Evolutionary conservation across 306 rosid species (phyloP), one percentile per base, ranked within the genome.

Genomic region (Arachis hypogaea): DNA sequence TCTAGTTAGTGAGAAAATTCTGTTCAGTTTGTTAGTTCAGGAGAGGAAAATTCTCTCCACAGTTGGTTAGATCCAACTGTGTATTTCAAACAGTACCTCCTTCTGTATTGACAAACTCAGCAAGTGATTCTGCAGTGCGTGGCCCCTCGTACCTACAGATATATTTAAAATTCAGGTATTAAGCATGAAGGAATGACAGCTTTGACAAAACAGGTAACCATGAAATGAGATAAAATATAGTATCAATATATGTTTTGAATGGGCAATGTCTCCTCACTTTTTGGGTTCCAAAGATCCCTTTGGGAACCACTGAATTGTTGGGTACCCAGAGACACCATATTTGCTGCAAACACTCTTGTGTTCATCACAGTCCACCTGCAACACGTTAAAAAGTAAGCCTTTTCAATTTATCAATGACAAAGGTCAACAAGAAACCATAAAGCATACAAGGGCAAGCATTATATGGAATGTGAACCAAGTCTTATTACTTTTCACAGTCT

Each of bases 261-360:
- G 59, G 68, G 41, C 28, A 71, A 69, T 14, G 43, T 30, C 46
- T 63, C 49, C 96, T 92, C 80, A 94, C 99, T 85, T 94, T 87
- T 92, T 90, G 46, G 99, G 92, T 79, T 94, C 96, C 44, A 92
- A 70, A 28, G 95, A 92, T 66, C 96, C 97, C 77, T 85, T 84
- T 0, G 99, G 96, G 66, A 94, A 92, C 96, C 96, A 94, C 54
- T 89, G 93, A 74, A 92, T 71, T 0, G 99, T 90, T 63, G 99
- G 99, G 81, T 90, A 94, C 36, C 99, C 99, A 68, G 89, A 83
- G 54, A 82, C 88, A 61, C 79, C 86, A 74, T 79, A 84, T 78
- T 78, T 68, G 82, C 73, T 73, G 77, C 82, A 81, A 78, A 79
- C 10, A 72, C 82, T 84, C 73, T 81, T 80, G 0, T 82, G 82